These are phyloP conservation scores for Pseudocercospora crystallina DNA, from an alignment of 2,329 filamentous ascomycete genomes.

Conservation along the genomic window DNA sequence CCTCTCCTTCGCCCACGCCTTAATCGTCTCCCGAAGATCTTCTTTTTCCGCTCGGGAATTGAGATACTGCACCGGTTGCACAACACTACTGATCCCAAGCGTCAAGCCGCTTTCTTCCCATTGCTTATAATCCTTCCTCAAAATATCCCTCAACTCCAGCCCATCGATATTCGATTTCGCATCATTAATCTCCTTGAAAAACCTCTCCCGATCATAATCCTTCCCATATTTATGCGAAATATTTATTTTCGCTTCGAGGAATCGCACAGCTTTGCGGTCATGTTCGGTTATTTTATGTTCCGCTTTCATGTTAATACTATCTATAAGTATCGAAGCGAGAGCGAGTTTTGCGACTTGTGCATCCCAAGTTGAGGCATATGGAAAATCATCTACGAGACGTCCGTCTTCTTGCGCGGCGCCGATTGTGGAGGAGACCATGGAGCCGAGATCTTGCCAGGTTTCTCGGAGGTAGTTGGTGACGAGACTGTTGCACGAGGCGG, in stretches of 20 bases:
- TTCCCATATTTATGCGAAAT: constrained; percentile 33
- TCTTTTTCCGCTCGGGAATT: constrained; percentile 49
- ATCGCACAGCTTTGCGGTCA: constrained; percentile 59
- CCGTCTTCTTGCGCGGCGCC: constrained; percentile 42
- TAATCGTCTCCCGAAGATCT: constrained; percentile 52
- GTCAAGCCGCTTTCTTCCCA: constrained; percentile 60
- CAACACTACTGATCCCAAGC: constrained; percentile 67
- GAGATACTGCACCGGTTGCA: constrained; percentile 63
- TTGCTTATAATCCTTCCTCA: constrained; percentile 83
- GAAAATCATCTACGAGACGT: constrained; percentile 37
- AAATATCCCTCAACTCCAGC: constrained; percentile 63
- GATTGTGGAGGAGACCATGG: constrained; percentile 38
- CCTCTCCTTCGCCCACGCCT: constrained; percentile 56
- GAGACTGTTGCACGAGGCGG: constrained; percentile 72
- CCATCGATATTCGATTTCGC: constrained; percentile 68
- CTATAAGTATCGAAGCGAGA: constrained; percentile 70
- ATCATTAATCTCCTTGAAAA: constrained; percentile 59
- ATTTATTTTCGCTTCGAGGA: constrained; percentile 59
- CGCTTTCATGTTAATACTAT: constrained; percentile 64
- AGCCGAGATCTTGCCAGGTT: constrained; percentile 57
- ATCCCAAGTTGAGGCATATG: constrained; percentile 47
- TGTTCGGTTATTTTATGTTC: constrained; percentile 62
- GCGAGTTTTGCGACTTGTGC: constrained; percentile 65
- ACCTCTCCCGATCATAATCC: constrained; percentile 55
- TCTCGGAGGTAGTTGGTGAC: constrained; percentile 60